Conservation (phyloP, 495 filamentous ascomycete genomes). For the Bombardia bombarda region DNA sequence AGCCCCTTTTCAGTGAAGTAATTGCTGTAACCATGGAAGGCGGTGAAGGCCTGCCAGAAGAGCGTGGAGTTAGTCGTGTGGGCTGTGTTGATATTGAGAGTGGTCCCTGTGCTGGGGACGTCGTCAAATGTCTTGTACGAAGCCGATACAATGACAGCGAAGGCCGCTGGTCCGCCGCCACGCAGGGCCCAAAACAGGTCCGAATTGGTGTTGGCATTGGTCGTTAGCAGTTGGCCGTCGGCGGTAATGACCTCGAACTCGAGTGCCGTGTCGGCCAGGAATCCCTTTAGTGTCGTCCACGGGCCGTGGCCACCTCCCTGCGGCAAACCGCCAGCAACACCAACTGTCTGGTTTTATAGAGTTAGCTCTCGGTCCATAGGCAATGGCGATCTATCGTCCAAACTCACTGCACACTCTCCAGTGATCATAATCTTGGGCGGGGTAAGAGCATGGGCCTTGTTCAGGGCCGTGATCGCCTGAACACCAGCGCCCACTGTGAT, state of each 20-base stretch:
- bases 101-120: conserved; percentile 28
- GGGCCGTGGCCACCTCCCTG: conserved; percentile 59
- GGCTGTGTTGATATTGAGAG: conserved; percentile 31
- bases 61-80: conserved; percentile 24
- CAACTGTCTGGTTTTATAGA: conserved; percentile 42
- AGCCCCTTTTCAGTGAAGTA: conserved; percentile 33
- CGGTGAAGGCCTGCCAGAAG: conserved; percentile 37
- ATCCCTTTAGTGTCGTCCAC: conserved; percentile 46
- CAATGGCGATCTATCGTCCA: too few relatives aligned
- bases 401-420: too few relatives aligned
- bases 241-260: conserved; percentile 50
- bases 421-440: conserved; percentile 44
- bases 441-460: conserved; percentile 31
- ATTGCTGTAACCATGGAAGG: conserved; percentile 38
- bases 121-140: conserved; percentile 43
- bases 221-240: conserved; percentile 44
- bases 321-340: conserved; percentile 41
- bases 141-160: conserved; percentile 46
- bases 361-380: too few relatives aligned
- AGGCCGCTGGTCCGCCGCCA: conserved; percentile 52
- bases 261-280: conserved; percentile 50
- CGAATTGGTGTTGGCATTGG: conserved; percentile 38
- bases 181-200: conserved; percentile 61
- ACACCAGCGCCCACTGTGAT: conserved; percentile 53
- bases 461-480: conserved; percentile 39